phyloP scores from a whole-genome alignment of 179 eudicot genomes.

The Pouteria campechiana region DNA sequence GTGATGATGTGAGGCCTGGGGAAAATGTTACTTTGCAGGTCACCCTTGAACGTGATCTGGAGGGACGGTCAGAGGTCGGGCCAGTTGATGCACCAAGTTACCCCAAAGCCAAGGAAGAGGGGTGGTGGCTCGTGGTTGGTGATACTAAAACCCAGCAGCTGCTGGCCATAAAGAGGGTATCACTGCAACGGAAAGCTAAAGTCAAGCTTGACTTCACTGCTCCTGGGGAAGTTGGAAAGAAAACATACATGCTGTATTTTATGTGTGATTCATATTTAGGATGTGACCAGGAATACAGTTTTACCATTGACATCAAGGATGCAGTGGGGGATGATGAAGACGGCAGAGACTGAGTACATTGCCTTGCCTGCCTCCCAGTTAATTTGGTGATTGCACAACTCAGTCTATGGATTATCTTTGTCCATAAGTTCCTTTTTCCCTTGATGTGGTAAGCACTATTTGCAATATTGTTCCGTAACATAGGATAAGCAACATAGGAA shows the following conservation, averaged over 20 bases:
- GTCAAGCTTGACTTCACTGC: constrained; percentile 60
- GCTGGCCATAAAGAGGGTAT: constrained; percentile 72
- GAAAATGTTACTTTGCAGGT: constrained; percentile 52
- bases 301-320: constrained; percentile 51
- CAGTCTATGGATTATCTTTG: no score
- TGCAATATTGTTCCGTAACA: no score
- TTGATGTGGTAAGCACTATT: no score
- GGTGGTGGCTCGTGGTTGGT: constrained; percentile 97
- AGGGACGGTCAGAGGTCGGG: constrained; percentile 67
- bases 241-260: constrained; percentile 53
- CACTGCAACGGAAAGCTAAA: constrained; percentile 57
- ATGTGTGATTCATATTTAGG: constrained; percentile 93
- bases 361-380: no score
- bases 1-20: constrained; percentile 39
- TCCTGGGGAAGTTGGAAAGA: constrained; percentile 53
- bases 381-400: no score
- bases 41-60: constrained; percentile 74
- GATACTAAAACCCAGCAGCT: constrained; percentile 70
- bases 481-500: no score
- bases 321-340: constrained; percentile 23
- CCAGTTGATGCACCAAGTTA: constrained; percentile 70
- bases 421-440: no score
- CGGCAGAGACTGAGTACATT: constrained; percentile 12
- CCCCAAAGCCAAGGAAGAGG: constrained; percentile 83
- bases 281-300: constrained; percentile 80